Evolutionary conservation across 2,329 filamentous ascomycete species (phyloP).

Genomic region (Hypoxylon sp.): DNA sequence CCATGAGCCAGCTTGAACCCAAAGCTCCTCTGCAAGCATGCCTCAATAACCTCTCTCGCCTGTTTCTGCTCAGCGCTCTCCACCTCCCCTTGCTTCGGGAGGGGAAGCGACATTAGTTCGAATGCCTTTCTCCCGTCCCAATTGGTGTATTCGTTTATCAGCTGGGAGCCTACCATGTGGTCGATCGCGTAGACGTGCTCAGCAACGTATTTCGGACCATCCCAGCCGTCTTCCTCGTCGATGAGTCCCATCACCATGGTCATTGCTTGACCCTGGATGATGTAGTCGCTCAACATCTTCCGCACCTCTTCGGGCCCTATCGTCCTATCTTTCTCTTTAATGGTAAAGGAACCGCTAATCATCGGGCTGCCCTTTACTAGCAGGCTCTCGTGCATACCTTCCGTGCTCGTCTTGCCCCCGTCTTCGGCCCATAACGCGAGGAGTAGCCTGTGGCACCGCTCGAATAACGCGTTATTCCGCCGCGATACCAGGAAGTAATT

Average conservation of each 20-base stretch:
- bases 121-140: conserved; percentile 66
- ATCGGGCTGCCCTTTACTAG: conserved; percentile 61
- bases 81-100: conserved; percentile 55
- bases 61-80: conserved; percentile 61
- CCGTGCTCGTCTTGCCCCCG: conserved; percentile 61
- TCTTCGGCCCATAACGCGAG: conserved; percentile 63
- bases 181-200: conserved; percentile 65
- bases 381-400: conserved; percentile 63
- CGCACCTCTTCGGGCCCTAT: conserved; percentile 56
- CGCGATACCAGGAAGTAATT: conserved; percentile 64
- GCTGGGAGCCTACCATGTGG: conserved; percentile 63
- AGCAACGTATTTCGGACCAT: conserved; percentile 65
- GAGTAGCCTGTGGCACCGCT: conserved; percentile 62
- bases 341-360: conserved; percentile 54
- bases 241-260: conserved; percentile 65
- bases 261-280: conserved; percentile 68
- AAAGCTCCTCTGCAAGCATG: conserved; percentile 63
- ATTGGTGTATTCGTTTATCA: conserved; percentile 65
- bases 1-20: conserved; percentile 69
- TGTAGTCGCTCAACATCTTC: conserved; percentile 66
- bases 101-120: conserved; percentile 61
- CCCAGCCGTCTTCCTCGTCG: conserved; percentile 64
- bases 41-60: conserved; percentile 66
- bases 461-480: conserved; percentile 61
- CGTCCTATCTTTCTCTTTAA: conserved; percentile 57